Evolutionary conservation across 1,139 yeast genomes (phyloP).

Genomic region (Nakaseomyces nivariensis): DNA sequence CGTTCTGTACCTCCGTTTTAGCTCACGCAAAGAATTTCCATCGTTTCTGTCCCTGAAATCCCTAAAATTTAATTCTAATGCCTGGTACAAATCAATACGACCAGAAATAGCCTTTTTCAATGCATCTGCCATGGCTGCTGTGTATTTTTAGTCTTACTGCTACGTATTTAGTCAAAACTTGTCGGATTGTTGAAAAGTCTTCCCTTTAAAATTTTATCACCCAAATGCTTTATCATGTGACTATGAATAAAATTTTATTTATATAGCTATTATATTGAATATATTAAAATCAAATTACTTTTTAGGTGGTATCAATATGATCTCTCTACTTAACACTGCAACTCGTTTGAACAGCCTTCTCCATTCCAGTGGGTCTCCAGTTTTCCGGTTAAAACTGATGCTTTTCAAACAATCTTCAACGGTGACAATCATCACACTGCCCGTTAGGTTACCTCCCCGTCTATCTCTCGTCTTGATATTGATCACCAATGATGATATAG

Average conservation of each 20-base stretch:
- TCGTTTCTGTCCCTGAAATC: conserved; percentile 3
- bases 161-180: no score
- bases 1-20: conserved; percentile 74
- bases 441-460: conserved; percentile 38
- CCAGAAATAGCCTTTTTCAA: neutral
- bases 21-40: conserved; percentile 4
- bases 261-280: neutral
- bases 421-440: conserved; percentile 36
- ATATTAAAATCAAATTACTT: neutral
- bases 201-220: neutral
- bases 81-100: conserved; percentile 14
- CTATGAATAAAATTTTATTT: neutral
- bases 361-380: conserved; percentile 65
- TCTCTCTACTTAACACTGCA: conserved; percentile 43
- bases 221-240: neutral
- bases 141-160: neutral
- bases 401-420: conserved; percentile 33
- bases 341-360: conserved; percentile 47
- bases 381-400: conserved; percentile 42
- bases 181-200: no score
- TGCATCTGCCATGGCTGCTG: neutral
- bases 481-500: conserved; percentile 30
- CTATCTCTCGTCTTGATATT: conserved; percentile 39
- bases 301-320: conserved; percentile 7
- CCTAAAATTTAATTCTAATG: conserved; percentile 10